Evolutionary conservation across 768 basidiomycete species (phyloP).

Genomic region (Stropharia rugosoannulata): DNA sequence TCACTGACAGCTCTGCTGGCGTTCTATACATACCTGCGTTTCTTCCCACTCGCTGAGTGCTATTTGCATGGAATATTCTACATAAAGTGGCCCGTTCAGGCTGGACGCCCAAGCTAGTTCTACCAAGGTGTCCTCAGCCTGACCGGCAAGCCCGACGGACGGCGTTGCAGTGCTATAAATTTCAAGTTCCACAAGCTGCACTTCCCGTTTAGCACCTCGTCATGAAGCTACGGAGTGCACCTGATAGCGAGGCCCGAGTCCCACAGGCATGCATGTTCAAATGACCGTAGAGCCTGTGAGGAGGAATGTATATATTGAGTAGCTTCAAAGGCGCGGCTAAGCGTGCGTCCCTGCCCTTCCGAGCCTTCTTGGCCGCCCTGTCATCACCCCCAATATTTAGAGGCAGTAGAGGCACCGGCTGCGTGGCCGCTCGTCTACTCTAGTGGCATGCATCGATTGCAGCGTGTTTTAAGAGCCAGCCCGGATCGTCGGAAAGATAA

Average conservation of each 20-base stretch:
- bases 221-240: neutral
- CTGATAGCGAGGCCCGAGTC: neutral
- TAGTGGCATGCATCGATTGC: neutral
- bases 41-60: neutral
- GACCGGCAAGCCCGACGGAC: neutral
- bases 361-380: neutral
- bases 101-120: neutral
- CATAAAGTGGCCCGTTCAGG: neutral
- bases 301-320: slow-evolving; percentile 4
- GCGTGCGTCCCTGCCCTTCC: neutral
- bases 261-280: neutral
- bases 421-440: neutral
- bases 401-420: neutral
- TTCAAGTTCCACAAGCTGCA: neutral
- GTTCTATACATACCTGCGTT: neutral
- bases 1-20: neutral
- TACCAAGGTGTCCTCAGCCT: neutral
- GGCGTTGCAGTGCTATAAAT: neutral
- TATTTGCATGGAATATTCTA: neutral
- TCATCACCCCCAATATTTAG: neutral
- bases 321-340: slow-evolving; percentile 4
- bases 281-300: slow-evolving; percentile 3
- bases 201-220: neutral
- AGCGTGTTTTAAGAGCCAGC: neutral
- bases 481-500: slow-evolving; percentile 1